Evolutionary conservation across 176 grass and related monocot genomes (phyloP).

Genomic region (Juncus effusus): DNA sequence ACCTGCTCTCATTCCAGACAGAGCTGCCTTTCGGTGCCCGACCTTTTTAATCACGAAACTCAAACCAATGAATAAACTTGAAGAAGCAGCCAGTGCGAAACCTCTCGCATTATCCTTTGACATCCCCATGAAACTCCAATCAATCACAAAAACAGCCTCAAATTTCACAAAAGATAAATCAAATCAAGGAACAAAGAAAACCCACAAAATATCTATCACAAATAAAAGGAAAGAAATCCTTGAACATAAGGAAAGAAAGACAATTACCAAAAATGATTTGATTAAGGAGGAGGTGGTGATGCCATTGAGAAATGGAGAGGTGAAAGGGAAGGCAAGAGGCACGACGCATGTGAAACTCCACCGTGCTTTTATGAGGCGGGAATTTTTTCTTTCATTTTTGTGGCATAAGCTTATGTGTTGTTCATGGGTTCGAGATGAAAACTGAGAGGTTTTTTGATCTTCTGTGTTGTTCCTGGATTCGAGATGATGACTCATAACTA

Average conservation of each 20-base stretch:
- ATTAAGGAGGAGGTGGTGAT: background rate
- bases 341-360: conserved; percentile 24
- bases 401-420: background rate
- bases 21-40: conserved; percentile 67
- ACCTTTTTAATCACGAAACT: conserved; percentile 81
- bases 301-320: conserved; percentile 8
- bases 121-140: conserved; percentile 36
- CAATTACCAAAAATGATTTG: conserved; percentile 9
- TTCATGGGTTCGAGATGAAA: background rate
- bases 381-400: conserved; percentile 10
- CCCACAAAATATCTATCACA: no score
- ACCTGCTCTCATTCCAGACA: conserved; percentile 74
- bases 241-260: no score
- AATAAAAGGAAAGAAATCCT: no score
- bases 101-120: conserved; percentile 75
- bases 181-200: no score
- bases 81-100: conserved; percentile 72
- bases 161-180: no score
- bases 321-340: background rate
- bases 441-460: background rate
- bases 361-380: conserved; percentile 26
- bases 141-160: no score
- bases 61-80: conserved; percentile 68
- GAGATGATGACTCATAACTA: no score
- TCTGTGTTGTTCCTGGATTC: background rate